Evolutionary conservation across 2,329 filamentous ascomycete genomes (phyloP), one percentile per base, ranked within the genome.

Genomic region (Verticillium longisporum): DNA sequence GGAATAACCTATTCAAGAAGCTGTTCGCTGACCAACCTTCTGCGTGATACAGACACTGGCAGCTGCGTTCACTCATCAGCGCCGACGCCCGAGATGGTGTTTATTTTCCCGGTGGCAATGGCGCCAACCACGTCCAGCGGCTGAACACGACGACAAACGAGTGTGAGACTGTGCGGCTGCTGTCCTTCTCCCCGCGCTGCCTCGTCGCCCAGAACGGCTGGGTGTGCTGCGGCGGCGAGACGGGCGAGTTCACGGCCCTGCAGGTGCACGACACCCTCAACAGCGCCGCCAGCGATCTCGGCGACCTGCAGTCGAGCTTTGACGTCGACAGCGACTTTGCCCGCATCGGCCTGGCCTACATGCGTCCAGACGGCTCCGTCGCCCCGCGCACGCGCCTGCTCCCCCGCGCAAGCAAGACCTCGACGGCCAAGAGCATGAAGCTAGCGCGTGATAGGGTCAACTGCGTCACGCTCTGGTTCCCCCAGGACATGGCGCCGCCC

Each of bases 31-130:
- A 13, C 41, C 21, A 18, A 50, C 18, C n/a, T 21, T 21, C 41
- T 26, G n/a, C 11, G 38, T n/a, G 55, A 53, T 57, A 50, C 69
- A 93, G 89, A 66, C 91, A 95, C 76, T 93, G 89, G 87, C 91
- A 95, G 77, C 82, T 99, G 55, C 91, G 94, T 60, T 94, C 96
- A 67, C 88, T 96, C 67, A 90, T 98, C 71, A 94, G 91, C 73
- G 89, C 88, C 32, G 88, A 91, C 66, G 86, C 90, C 69, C 82
- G 86, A 54, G 85, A 93, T 73, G 78, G 88, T 67, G 82, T 98
- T 66, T 97, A 96, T 79, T 96, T 96, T 69, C 92, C 93, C 38
- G 87, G 87, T 66, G 89, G 89, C 61, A 78, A 81, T 68, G 86
- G 92, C 64, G 85, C 88, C 66, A 77, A 79, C 57, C 78, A 83